Conservation (phyloP, 768 basidiomycete species). For the Pisolithus orientalis region DNA sequence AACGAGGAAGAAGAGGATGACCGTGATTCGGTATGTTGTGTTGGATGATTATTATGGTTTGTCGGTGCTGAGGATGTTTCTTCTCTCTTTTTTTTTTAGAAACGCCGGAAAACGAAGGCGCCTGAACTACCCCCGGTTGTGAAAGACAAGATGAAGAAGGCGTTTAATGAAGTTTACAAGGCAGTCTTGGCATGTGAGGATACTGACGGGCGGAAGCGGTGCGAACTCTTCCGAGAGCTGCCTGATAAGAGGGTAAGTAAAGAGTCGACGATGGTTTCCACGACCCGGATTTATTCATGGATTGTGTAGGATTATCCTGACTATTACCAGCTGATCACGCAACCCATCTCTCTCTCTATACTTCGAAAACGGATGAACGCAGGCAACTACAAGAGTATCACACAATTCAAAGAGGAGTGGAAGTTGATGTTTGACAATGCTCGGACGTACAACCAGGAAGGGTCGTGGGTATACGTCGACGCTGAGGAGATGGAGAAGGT, state of each 20-base stretch:
- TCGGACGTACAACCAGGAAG: constrained; percentile 89
- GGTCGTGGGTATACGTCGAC: constrained; percentile 91
- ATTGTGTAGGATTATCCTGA: constrained; percentile 72
- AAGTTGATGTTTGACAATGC: constrained; percentile 93
- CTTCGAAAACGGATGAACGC: constrained; percentile 72
- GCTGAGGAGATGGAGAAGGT: constrained; percentile 93
- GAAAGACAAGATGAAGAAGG: constrained; percentile 78
- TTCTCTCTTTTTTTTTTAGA: constrained; percentile 36
- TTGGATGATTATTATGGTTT: neutral
- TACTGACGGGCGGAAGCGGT: constrained; percentile 68
- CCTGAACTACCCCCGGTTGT: constrained; percentile 51
- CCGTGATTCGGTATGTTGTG: constrained; percentile 52
- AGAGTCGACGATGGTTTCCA: constrained; percentile 11
- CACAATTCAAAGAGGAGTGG: constrained; percentile 73
- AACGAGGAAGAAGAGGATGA: constrained; percentile 76
- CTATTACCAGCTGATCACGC: constrained; percentile 83
- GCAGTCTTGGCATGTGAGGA: constrained; percentile 71
- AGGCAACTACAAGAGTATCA: constrained; percentile 67
- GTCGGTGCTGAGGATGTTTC: neutral
- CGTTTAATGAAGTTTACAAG: constrained; percentile 68
- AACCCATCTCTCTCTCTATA: constrained; percentile 83
- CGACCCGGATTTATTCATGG: constrained; percentile 2
- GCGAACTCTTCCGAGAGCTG: constrained; percentile 83
- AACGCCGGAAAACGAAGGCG: constrained; percentile 76
- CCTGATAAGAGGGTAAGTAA: constrained; percentile 64